Evolutionary conservation across 2,329 filamentous ascomycete genomes (phyloP).

Genomic region (Pseudocercospora vitis): DNA sequence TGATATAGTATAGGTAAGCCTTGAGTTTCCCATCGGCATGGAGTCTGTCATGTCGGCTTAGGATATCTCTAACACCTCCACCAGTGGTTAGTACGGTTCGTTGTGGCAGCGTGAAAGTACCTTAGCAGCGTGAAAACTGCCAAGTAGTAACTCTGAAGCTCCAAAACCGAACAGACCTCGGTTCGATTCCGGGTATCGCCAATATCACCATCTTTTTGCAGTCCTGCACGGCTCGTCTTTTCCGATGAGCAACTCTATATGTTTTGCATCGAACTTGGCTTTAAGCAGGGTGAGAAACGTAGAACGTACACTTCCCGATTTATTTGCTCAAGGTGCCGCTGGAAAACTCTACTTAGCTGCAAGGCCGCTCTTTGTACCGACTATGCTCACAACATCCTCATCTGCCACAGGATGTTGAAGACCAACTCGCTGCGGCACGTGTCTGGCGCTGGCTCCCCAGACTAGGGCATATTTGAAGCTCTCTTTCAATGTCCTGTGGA

Average conservation of each 20-base stretch:
- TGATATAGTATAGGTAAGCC: neutral
- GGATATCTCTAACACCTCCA: too few relatives aligned
- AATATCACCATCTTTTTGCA: too few relatives aligned
- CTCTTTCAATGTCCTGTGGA: slow-evolving; percentile 92
- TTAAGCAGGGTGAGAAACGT: too few relatives aligned
- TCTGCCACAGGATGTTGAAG: slow-evolving; percentile 74
- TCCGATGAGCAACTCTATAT: too few relatives aligned
- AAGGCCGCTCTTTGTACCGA: slow-evolving; percentile 45
- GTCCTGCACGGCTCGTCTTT: too few relatives aligned
- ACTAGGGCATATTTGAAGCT: slow-evolving; percentile 98
- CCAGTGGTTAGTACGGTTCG: slow-evolving; percentile 18
- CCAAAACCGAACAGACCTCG: slow-evolving; percentile 7
- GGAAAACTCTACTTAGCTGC: neutral
- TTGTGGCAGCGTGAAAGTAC: slow-evolving; percentile 17
- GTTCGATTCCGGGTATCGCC: slow-evolving; percentile 4
- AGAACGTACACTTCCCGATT: too few relatives aligned
- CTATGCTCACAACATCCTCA: slow-evolving; percentile 68
- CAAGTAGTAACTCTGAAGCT: too few relatives aligned
- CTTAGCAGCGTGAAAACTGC: too few relatives aligned
- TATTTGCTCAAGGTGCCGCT: too few relatives aligned
- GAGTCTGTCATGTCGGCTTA: neutral
- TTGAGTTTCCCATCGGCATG: neutral
- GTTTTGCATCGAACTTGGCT: too few relatives aligned
- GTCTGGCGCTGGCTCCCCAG: slow-evolving; percentile 93
- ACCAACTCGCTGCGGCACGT: slow-evolving; percentile 91